Conservation (phyloP, 805 yeast genomes). For the Wickerhamomyces ciferrii region DNA sequence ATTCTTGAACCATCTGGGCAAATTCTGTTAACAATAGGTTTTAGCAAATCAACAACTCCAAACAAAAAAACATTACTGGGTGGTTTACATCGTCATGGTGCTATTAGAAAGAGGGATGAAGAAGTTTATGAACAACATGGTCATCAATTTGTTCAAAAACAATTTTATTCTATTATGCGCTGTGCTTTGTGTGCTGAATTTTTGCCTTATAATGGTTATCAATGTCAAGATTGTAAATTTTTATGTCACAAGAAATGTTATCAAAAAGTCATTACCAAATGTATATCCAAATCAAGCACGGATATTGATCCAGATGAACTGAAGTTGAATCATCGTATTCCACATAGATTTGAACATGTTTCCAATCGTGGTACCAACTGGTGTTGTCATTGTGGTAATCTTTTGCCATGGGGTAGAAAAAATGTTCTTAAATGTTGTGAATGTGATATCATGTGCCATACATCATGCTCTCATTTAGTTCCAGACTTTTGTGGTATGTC, state of each 20-base stretch:
- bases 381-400: conserved; percentile 99
- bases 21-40: conserved; percentile 69
- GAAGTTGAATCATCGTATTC: conserved; percentile 90
- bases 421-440: conserved; percentile 89
- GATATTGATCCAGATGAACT: conserved; percentile 70
- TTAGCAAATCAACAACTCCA: conserved; percentile 59
- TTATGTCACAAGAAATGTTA: conserved; percentile 80
- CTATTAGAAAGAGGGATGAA: conserved; percentile 85
- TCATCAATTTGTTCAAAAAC: conserved; percentile 93
- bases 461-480: conserved; percentile 87
- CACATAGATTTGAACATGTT: conserved; percentile 92
- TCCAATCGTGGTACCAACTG: conserved; percentile 95
- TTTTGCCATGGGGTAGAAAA: conserved; percentile 91
- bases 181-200: conserved; percentile 98
- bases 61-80: conserved; percentile 43
- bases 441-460: conserved; percentile 94
- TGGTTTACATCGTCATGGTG: conserved; percentile 93
- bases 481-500: conserved; percentile 99
- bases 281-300: conserved; percentile 71
- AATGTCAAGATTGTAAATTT: conserved; percentile 80
- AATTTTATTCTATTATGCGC: conserved; percentile 92
- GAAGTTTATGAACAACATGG: conserved; percentile 94
- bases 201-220: conserved; percentile 78
- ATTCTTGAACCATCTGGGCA: conserved; percentile 94
- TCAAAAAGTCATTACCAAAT: conserved; percentile 74